A percentile compares a stretch with the other conserved stretches of the same genome.
Conservation (phyloP, 257 asterid species). For the Salvia rosmarinus region DNA sequence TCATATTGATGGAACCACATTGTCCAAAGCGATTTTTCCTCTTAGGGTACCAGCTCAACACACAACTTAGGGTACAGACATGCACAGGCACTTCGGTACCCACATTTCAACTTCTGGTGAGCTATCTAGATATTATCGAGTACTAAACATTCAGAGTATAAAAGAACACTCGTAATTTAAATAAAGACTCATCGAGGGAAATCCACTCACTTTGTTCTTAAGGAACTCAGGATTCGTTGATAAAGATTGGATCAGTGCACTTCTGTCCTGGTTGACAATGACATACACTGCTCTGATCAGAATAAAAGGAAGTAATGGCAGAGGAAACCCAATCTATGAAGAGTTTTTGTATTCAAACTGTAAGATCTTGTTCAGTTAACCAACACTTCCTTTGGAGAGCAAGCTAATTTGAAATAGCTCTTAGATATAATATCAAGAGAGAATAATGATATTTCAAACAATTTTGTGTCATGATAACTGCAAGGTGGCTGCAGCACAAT, state of each 20-base stretch:
- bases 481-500: too few species aligned
- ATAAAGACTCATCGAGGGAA: conserved; percentile 6
- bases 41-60: too few species aligned
- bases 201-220: conserved; percentile 62
- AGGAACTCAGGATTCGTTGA: conserved; percentile 96
- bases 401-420: too few species aligned
- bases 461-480: too few species aligned
- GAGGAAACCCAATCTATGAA: background rate
- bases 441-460: too few species aligned
- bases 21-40: too few species aligned
- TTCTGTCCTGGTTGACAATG: conserved; percentile 70
- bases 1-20: too few species aligned
- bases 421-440: too few species aligned
- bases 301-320: conserved; percentile 20
- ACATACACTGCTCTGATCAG: conserved; percentile 25
- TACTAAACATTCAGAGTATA: background rate
- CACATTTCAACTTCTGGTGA: background rate
- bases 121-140: background rate
- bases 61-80: background rate
- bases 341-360: background rate
- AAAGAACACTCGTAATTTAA: background rate
- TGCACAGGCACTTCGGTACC: background rate
- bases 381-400: too few species aligned
- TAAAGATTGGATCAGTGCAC: conserved; percentile 77
- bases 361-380: background rate